Percentiles rank a stretch among this genome's conserved stretches.
Conservation (phyloP, 202 grass and related monocot species). For the Carex sylvatica region DNA sequence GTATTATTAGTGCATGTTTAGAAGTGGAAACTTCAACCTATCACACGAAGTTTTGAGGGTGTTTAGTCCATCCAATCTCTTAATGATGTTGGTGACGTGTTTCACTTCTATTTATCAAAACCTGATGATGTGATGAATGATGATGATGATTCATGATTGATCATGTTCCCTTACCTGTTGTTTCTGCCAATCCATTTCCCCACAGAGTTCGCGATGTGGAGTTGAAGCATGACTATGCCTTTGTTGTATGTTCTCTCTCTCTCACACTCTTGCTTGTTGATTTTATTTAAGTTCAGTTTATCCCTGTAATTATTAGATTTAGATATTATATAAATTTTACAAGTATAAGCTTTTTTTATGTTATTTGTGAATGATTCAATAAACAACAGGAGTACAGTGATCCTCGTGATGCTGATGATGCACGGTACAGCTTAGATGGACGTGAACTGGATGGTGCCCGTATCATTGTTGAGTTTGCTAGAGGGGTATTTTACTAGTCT, state of each 20-base stretch:
- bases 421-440: slow-evolving; percentile 80
- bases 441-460: slow-evolving; percentile 91
- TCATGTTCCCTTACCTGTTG: slow-evolving; percentile 63
- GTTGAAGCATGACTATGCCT: slow-evolving; percentile 98
- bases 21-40: slow-evolving; percentile 55
- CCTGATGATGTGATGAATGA: slow-evolving; percentile 37
- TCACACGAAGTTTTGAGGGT: slow-evolving; percentile 38
- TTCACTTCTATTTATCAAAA: slow-evolving; percentile 30
- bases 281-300: background rate
- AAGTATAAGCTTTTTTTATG: background rate
- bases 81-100: slow-evolving; percentile 30
- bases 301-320: background rate
- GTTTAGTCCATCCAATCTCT: slow-evolving; percentile 44
- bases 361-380: slow-evolving; percentile 4
- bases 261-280: background rate
- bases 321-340: background rate
- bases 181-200: slow-evolving; percentile 26
- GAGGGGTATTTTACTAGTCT: slow-evolving; percentile 54
- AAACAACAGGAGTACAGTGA: slow-evolving; percentile 76
- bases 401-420: slow-evolving; percentile 91
- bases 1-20: slow-evolving; percentile 85
- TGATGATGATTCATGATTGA: slow-evolving; percentile 86
- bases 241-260: slow-evolving; percentile 66
- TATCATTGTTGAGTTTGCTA: slow-evolving; percentile 85
- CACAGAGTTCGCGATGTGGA: slow-evolving; percentile 99